phyloP scores from a whole-genome alignment of 345 rosid species.

The Eutrema heterophyllum region DNA sequence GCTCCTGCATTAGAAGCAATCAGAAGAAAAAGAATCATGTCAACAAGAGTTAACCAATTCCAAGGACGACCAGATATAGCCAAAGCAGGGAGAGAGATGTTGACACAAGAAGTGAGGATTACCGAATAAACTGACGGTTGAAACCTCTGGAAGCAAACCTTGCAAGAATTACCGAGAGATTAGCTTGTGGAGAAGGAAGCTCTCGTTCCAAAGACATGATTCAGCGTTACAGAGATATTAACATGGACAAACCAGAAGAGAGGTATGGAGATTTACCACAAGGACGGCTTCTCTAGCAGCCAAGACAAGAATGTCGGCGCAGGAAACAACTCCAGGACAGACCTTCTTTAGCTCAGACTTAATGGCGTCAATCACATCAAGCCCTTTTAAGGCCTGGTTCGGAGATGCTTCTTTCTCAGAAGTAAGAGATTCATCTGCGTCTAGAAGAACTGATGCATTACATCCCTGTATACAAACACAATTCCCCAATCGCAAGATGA shows the following conservation, averaged over 20 bases:
- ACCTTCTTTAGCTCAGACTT: constrained; percentile 60
- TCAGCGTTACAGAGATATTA: neutral
- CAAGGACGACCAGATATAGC: neutral
- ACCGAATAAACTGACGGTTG: constrained; percentile 66
- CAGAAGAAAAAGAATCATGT: neutral
- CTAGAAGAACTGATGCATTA: constrained; percentile 57
- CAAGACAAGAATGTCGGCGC: constrained; percentile 60
- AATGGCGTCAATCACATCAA: constrained; percentile 53
- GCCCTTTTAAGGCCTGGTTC: constrained; percentile 51
- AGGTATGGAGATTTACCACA: constrained; percentile 27
- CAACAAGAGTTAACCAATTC: neutral
- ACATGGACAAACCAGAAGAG: neutral
- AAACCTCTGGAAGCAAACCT: constrained; percentile 59
- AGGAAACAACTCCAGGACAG: constrained; percentile 70
- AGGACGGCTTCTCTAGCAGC: constrained; percentile 66
- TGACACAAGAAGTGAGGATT: neutral
- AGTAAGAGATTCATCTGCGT: too few relatives aligned
- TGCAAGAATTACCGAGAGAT: constrained; percentile 42
- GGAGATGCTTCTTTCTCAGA: constrained; percentile 70
- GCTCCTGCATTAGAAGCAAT: constrained; percentile 35
- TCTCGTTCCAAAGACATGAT: constrained; percentile 19
- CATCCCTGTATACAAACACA: constrained; percentile 43
- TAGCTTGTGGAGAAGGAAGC: constrained; percentile 58
- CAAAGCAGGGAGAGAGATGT: neutral
- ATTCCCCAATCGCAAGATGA: neutral